phyloP scores from a whole-genome alignment of 2,329 filamentous ascomycete genomes.

The Aspergillus versicolor region DNA sequence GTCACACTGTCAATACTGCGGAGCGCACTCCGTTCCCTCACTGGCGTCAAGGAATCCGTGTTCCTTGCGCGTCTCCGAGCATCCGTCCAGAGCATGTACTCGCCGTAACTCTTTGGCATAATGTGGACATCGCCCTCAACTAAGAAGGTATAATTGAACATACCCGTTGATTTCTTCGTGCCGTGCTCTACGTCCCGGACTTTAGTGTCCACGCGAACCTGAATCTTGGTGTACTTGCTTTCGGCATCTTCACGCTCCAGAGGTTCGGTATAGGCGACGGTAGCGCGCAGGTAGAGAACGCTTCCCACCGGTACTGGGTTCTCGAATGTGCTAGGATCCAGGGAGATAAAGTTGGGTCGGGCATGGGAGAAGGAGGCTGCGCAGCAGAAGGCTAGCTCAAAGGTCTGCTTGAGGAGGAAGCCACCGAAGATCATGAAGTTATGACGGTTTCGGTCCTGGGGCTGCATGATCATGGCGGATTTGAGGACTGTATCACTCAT shows the following conservation, averaged over 20 bases:
- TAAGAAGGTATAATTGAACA: slow-evolving; percentile 74
- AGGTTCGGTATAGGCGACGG: slow-evolving; percentile 70
- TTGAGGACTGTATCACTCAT: slow-evolving; percentile 65
- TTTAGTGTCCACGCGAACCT: slow-evolving; percentile 70
- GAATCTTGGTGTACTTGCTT: slow-evolving; percentile 60
- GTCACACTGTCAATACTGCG: slow-evolving; percentile 39
- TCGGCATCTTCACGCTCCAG: slow-evolving; percentile 44
- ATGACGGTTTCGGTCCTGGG: slow-evolving; percentile 67
- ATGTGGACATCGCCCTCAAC: slow-evolving; percentile 65
- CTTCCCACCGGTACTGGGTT: slow-evolving; percentile 74
- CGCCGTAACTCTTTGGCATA: slow-evolving; percentile 62
- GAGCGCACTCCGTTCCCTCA: slow-evolving; percentile 34
- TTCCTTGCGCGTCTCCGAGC: slow-evolving; percentile 56
- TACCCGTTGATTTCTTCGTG: slow-evolving; percentile 65
- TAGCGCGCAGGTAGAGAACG: slow-evolving; percentile 71
- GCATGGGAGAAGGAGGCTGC: slow-evolving; percentile 69
- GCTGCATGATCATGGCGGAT: slow-evolving; percentile 73
- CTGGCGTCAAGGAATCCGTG: slow-evolving; percentile 46
- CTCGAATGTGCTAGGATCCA: slow-evolving; percentile 72
- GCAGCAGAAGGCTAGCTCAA: slow-evolving; percentile 74
- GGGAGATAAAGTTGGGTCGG: slow-evolving; percentile 68
- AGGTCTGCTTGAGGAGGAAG: slow-evolving; percentile 71
- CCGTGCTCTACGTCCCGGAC: slow-evolving; percentile 72
- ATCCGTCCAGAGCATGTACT: slow-evolving; percentile 66
- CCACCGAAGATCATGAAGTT: slow-evolving; percentile 79